Evolutionary conservation across 345 rosid genomes (phyloP), one percentile per base, ranked within the genome.

Genomic region (Euphorbia peplus): DNA sequence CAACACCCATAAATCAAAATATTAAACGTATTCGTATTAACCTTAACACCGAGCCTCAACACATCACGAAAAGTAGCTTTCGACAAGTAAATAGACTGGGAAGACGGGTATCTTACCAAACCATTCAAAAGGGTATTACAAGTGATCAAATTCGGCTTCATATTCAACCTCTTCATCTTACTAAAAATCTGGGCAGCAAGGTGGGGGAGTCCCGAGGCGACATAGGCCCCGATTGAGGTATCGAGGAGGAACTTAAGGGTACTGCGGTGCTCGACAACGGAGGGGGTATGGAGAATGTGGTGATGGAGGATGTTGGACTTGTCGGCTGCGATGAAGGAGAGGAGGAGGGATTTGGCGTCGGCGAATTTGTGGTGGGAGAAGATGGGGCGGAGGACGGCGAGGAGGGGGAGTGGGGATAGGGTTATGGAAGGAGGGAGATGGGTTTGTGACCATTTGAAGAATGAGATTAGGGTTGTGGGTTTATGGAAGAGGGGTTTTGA

Each of bases 1-100:
- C 97, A 93, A 76, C 76, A 91, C 25, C 93, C 98, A 70, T 81
- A 60, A 73, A 91, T 81, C 84, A 93, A 75, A 0, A 87, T 75
- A 76, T 91, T 89, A 53, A 89, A 86, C 66, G 84, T 91, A 14
- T 64, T 74, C 1, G 83, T 76, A 73, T 71, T 77, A 16, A 88
- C 72, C 22, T 62, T 61, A n/a, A 91, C 85, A 39, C 88, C 89
- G 26, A 85, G 70, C 64, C 70, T 73, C 74, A 82, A 63, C 70
- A 68, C 77, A 70, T 88, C 92, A 62, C 67, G 58, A 63, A 91
- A 88, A 63, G 89, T 78, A 57, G 78, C 74, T 73, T 78, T 82
- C 53, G 93, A 86, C 63, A 73, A 73, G 6, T 58, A 46, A 51
- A 89, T 41, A 0, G 91, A 85, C 69, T 85, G 86, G 1, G 70